Evolutionary conservation across 768 basidiomycete genomes (phyloP).

Genomic region (Hygrophorus pudorinus): DNA sequence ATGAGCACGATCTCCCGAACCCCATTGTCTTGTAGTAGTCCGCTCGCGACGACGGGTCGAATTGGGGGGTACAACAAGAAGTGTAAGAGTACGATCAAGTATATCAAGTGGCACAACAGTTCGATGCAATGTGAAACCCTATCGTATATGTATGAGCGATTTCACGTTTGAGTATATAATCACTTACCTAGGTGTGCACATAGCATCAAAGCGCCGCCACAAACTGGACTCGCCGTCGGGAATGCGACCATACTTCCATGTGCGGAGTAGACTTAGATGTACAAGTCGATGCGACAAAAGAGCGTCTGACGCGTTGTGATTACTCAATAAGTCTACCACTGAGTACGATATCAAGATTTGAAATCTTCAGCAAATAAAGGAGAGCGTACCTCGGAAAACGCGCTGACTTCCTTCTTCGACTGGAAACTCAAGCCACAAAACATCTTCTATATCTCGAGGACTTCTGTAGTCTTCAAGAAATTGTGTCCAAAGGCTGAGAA

Average conservation of each 20-base stretch:
- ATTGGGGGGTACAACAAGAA: constrained; percentile 33
- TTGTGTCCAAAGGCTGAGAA: constrained; percentile 27
- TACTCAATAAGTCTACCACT: constrained; percentile 35
- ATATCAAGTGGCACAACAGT: constrained; percentile 25
- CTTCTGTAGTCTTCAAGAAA: constrained; percentile 33
- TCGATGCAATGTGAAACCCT: constrained; percentile 39
- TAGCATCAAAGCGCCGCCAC: constrained; percentile 22
- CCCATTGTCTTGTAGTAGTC: constrained; percentile 14
- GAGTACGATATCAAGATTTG: not conserved
- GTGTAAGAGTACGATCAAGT: constrained; percentile 31
- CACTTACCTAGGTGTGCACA: constrained; percentile 37
- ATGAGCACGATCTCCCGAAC: constrained; percentile 28
- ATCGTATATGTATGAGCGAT: not conserved
- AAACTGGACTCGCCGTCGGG: constrained; percentile 1
- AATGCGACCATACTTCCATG: constrained; percentile 28
- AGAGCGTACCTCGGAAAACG: constrained; percentile 21
- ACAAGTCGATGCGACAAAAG: constrained; percentile 32
- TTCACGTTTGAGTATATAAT: not conserved
- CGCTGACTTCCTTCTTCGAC: constrained; percentile 16
- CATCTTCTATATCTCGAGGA: constrained; percentile 31
- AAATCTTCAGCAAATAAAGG: not conserved
- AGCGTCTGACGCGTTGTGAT: constrained; percentile 21
- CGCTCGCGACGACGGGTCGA: constrained; percentile 11
- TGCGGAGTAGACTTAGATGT: constrained; percentile 24
- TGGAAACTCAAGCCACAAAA: constrained; percentile 39